Evolutionary conservation across 768 basidiomycete species (phyloP), one percentile per base, ranked within the genome.

Genomic region (Trametes maxima): DNA sequence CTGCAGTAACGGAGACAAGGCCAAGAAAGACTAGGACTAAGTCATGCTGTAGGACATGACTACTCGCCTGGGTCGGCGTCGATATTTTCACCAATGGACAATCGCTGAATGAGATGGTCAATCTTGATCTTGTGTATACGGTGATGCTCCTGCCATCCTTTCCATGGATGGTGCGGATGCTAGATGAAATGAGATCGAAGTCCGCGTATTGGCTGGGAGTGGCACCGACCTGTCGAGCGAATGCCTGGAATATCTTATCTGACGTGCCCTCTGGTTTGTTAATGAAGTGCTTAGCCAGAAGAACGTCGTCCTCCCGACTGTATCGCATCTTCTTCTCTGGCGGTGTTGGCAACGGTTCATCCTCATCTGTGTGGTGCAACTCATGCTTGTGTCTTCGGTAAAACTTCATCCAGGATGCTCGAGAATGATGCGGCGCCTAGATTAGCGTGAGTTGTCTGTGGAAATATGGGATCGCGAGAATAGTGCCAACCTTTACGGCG

Each of bases 391-490:
- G 92, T 57, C 92, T 79, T 16, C 92, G 82, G 85, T 91, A 94
- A 73, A 87, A 94, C 74, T 94, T 94, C 90, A 94, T 92, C 92
- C 92, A 94, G 6, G 92, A 94, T 48, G 92, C 92, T 39, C 91
- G 86, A 24, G 92, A 94, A 69, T 94, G 92, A 73, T 94, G 92
- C 0, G 92, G 92, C 0, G 92, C 92, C 89, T 91, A 22, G 5
- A 21, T 2, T 2, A 12, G 14, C 25, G n/a, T 19, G 13, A 44
- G 22, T 33, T 35, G 22, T 16, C 48, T 12, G 57, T 16, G 10
- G 7, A 35, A 13, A 19, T 5, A 21, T 13, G 57, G 63, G 53
- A 60, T 21, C 2, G 1, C 35, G n/a, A 17, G 19, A 22, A 8
- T 14, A 22, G 49, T 16, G 1, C 70, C 62, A 66, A 82, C 90